Conservation (phyloP, 1,139 yeast species). For the Blastobotrys indianensis region DNA sequence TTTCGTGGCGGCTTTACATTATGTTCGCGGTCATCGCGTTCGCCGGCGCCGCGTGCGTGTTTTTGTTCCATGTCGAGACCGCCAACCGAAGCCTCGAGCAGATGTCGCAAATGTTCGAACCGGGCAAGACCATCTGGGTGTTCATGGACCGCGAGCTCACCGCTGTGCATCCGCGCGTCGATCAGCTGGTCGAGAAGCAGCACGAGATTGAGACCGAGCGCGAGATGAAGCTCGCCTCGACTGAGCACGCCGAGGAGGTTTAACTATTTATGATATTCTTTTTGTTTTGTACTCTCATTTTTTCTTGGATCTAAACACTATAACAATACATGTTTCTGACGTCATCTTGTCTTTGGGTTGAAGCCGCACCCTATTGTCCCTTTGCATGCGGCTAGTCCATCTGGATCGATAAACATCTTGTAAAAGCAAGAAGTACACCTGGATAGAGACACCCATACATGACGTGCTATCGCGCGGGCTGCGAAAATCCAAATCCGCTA, state of each 20-base stretch:
- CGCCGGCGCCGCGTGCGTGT: conserved; percentile 17
- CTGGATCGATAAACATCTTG: no score
- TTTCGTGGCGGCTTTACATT: conserved; percentile 20
- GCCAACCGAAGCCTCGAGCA: conserved; percentile 52
- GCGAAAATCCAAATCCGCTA: no score
- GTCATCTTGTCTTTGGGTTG: no score
- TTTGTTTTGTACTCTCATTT: no score
- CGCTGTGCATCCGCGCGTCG: conserved; percentile 13
- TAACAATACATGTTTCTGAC: no score
- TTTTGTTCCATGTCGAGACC: conserved; percentile 50
- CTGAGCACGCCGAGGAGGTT: neutral
- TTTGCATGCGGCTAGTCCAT: no score
- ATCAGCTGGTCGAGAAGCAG: conserved; percentile 7
- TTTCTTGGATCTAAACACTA: no score
- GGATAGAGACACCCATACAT: no score
- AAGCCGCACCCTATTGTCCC: no score
- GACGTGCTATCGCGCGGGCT: no score
- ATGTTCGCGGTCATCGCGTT: conserved; percentile 17
- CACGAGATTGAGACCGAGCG: conserved; percentile 8
- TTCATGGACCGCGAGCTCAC: conserved; percentile 18
- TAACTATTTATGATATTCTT: neutral
- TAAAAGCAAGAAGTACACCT: no score
- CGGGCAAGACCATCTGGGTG: conserved; percentile 20
- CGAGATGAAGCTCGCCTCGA: conserved; percentile 1
- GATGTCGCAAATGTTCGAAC: conserved; percentile 44